Conservation (phyloP, 2,329 filamentous ascomycete genomes). For the Penicillium capsulatum region DNA sequence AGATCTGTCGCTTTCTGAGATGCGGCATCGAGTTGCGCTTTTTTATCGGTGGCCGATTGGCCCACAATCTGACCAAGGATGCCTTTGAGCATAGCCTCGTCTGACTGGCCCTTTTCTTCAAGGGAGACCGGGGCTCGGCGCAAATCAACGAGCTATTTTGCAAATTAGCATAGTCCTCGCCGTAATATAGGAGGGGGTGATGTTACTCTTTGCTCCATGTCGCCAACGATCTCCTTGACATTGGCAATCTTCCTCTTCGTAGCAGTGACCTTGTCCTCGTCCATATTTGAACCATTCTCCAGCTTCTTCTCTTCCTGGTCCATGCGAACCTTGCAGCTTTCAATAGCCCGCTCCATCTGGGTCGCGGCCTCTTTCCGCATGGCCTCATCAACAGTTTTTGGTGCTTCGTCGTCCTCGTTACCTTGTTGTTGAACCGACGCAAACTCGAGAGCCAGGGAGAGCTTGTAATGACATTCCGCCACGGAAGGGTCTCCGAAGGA, state of each 20-base stretch:
- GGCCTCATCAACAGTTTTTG: slow-evolving; percentile 47
- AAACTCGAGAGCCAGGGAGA: slow-evolving; percentile 92
- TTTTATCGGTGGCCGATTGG: slow-evolving; percentile 51
- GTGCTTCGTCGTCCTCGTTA: slow-evolving; percentile 40
- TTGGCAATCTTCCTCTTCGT: slow-evolving; percentile 51
- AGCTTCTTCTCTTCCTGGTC: slow-evolving; percentile 50
- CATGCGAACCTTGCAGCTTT: slow-evolving; percentile 54
- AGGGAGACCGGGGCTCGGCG: slow-evolving; percentile 51
- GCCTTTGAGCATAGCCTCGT: slow-evolving; percentile 49
- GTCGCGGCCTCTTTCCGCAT: slow-evolving; percentile 55
- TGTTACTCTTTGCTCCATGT: slow-evolving; percentile 58
- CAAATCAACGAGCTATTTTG: slow-evolving; percentile 52
- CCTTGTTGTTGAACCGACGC: slow-evolving; percentile 63
- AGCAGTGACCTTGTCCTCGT: slow-evolving; percentile 40
- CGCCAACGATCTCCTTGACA: slow-evolving; percentile 57
- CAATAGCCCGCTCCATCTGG: slow-evolving; percentile 59
- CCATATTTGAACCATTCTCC: slow-evolving; percentile 30
- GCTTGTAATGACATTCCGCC: slow-evolving; percentile 93
- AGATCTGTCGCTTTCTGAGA: slow-evolving; percentile 57
- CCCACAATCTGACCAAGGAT: slow-evolving; percentile 57
- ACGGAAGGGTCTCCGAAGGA: slow-evolving; percentile 76
- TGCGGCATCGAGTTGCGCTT: slow-evolving; percentile 52
- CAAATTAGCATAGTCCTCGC: slow-evolving; percentile 8
- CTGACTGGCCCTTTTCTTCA: slow-evolving; percentile 33
- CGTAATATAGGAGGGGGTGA: slow-evolving; percentile 3